Conservation (phyloP, 2,329 filamentous ascomycete species). For the Hymenoscyphus albidus region DNA sequence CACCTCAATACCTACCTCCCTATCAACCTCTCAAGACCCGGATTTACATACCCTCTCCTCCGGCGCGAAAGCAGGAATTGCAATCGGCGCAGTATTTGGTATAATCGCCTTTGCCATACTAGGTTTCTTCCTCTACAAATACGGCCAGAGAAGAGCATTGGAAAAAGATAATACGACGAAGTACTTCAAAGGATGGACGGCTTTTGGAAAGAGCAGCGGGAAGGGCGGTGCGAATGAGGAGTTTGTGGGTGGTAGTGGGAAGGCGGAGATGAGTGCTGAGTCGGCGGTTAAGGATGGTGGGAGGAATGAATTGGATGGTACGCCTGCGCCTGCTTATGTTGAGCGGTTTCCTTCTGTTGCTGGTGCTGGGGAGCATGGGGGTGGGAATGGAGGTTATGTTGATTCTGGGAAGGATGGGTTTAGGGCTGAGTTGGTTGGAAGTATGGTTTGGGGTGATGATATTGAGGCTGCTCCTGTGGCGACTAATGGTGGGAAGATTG, state of each 20-base stretch:
- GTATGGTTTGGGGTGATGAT: neutral
- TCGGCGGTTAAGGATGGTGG: neutral
- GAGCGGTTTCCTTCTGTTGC: neutral
- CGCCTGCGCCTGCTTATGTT: neutral
- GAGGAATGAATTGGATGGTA: neutral
- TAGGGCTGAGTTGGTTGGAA: neutral
- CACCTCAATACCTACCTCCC: neutral
- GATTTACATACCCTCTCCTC: neutral
- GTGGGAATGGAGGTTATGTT: neutral
- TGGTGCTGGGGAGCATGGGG: neutral
- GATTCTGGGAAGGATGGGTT: neutral
- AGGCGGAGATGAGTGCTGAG: neutral
- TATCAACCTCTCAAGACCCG: neutral
- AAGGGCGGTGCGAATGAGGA: neutral
- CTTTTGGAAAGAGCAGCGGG: neutral
- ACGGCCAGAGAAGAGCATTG: neutral
- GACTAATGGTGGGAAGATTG: neutral
- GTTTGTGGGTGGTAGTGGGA: neutral
- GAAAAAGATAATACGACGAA: neutral
- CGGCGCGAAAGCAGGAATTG: neutral
- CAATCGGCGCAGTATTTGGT: neutral
- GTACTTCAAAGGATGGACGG: neutral
- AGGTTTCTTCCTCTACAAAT: neutral
- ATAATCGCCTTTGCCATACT: neutral
- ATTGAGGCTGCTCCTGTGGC: neutral